Percentiles rank a stretch among this genome's conserved stretches.
Evolutionary conservation across 495 filamentous ascomycete genomes (phyloP).

Genomic region (Penicillium salamii): DNA sequence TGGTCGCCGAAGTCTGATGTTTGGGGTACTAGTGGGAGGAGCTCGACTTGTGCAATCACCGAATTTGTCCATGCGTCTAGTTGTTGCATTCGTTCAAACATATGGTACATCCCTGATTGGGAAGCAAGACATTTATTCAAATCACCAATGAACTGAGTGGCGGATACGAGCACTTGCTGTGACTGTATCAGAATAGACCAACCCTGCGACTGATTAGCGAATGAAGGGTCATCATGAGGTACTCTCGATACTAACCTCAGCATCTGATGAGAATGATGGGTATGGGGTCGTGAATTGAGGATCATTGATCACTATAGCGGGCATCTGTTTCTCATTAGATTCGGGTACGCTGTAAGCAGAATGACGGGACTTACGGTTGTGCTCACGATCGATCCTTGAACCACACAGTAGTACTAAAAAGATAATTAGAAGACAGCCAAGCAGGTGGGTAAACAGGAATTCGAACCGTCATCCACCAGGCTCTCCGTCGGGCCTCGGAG

Average conservation of each 20-base stretch:
- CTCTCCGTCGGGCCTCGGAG: slow-evolving; percentile 53
- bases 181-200: slow-evolving; percentile 56
- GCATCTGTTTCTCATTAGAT: slow-evolving; percentile 34
- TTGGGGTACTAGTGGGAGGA: slow-evolving; percentile 37
- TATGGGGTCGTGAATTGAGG: slow-evolving; percentile 56
- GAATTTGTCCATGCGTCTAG: slow-evolving; percentile 51
- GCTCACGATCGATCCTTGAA: slow-evolving; percentile 59
- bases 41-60: slow-evolving; percentile 44
- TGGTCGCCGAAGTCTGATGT: slow-evolving; percentile 38
- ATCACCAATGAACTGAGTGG: slow-evolving; percentile 56
- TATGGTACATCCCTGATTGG: slow-evolving; percentile 39
- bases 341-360: not conserved
- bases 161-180: slow-evolving; percentile 55
- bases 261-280: slow-evolving; percentile 50
- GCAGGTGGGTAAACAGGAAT: not conserved
- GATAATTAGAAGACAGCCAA: slow-evolving; percentile 10
- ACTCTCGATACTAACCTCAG: slow-evolving; percentile 40
- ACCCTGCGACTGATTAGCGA: slow-evolving; percentile 32
- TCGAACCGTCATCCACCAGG: slow-evolving; percentile 63
- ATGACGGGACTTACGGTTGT: slow-evolving; percentile 44
- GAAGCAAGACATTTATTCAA: slow-evolving; percentile 41
- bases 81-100: slow-evolving; percentile 54
- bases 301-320: slow-evolving; percentile 53
- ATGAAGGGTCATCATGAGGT: not conserved
- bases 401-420: slow-evolving; percentile 53